Conservation (phyloP, 371 early-diverging fungal species). For the Apophysomyces sp. region DNA sequence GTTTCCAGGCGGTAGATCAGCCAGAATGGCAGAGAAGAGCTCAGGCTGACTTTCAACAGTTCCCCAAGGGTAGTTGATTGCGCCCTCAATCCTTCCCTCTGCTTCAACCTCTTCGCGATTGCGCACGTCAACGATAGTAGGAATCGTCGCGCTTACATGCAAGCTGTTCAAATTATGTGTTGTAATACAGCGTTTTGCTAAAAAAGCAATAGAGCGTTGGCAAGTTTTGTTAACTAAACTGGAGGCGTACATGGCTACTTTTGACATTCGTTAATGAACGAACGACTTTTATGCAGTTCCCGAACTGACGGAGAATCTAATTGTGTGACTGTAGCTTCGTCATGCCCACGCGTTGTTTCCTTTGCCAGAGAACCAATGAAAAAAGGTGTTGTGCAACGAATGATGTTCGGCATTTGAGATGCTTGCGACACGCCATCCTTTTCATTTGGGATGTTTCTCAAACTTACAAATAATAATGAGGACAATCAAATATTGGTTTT, state of each 20-base stretch:
- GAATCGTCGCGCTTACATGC: not conserved
- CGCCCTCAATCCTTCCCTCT: slow-evolving; percentile 27
- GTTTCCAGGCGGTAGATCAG: slow-evolving; percentile 14
- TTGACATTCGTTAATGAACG: not conserved
- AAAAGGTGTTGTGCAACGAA: not conserved
- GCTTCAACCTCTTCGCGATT: slow-evolving; percentile 24
- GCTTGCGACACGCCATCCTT: not conserved
- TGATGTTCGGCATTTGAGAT: not conserved
- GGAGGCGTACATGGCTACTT: not conserved
- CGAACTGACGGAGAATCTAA: not conserved
- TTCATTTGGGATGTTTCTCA: not conserved
- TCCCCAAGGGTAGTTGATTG: slow-evolving; percentile 29
- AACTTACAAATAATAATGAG: not conserved
- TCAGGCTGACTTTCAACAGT: slow-evolving; percentile 14
- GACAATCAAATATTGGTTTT: not conserved
- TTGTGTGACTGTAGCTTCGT: not conserved
- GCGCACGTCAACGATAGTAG: slow-evolving; percentile 27
- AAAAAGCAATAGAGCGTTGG: not conserved
- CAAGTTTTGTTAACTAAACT: not conserved
- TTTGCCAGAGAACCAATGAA: not conserved
- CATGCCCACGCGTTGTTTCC: not conserved
- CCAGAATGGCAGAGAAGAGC: slow-evolving; percentile 20
- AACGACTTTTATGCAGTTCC: not conserved
- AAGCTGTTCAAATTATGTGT: not conserved
- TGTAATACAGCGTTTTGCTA: not conserved